Evolutionary conservation across 75 land plant species (phyloP).

Genomic region (Larix kaempferi): DNA sequence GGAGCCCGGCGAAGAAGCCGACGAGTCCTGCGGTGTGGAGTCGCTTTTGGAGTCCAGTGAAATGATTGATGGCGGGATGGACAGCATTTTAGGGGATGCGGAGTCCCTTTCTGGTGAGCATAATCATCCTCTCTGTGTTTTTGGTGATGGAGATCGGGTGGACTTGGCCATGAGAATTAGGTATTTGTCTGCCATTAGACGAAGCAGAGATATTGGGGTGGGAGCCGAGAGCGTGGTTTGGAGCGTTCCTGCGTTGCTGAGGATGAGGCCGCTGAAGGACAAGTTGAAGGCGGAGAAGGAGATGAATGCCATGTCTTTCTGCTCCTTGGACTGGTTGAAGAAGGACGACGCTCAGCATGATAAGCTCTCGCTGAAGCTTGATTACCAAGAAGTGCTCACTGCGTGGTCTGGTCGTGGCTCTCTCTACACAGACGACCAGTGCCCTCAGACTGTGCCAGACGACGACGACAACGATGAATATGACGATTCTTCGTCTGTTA

Average conservation of each 20-base stretch:
- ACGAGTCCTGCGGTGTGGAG: constrained; percentile 19
- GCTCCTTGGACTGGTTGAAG: neutral
- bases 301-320: neutral
- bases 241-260: neutral
- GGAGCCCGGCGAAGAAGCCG: neutral
- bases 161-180: neutral
- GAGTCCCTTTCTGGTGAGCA: neutral
- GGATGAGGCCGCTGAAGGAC: neutral
- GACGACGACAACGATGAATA: neutral
- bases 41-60: constrained; percentile 27
- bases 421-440: constrained; percentile 26
- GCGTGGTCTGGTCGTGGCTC: constrained; percentile 61
- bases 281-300: neutral
- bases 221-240: constrained; percentile 9
- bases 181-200: neutral
- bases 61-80: constrained; percentile 38
- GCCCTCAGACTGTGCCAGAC: constrained; percentile 12
- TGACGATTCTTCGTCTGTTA: neutral
- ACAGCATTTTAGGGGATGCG: constrained; percentile 25
- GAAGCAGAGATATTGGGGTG: neutral
- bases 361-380: constrained; percentile 46
- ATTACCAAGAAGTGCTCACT: constrained; percentile 54
- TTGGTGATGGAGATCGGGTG: neutral
- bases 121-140: neutral
- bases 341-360: neutral